Base-by-base conservation (phyloP, 176 grass and related monocot species). In the Cocos nucifera region DNA sequence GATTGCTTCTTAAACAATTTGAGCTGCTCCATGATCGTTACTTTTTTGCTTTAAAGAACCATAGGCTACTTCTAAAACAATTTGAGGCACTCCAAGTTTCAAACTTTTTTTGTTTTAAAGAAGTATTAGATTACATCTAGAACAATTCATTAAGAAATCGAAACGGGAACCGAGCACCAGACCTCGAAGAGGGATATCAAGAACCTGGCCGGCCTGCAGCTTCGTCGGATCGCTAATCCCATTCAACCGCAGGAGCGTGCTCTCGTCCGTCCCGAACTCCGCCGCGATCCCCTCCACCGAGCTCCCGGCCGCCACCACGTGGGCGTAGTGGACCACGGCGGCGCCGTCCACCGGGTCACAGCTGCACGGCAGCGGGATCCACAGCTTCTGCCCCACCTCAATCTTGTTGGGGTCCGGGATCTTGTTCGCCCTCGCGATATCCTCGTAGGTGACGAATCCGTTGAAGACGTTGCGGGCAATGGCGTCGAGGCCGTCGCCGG, bases 351-450 rank as follows among this genome's bases (percentile, higher is more conserved):
- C 79, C 24, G 71, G 68, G 79, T 98, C 93, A 72, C 93, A 98
- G 84, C 93, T 98, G 70, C 93, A 98, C 16, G 93, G 93, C 59
- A 98, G 70, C 32, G 93, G 93, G 64, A 98, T 80, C 81, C 82
- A 67, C 59, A 98, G 78, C 78, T 92, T 71, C 82, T 86, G 81
- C 0, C 82, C 87, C 15, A 83, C 76, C 19, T 69, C 53, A 30
- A 98, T 60, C 54, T 17, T 49, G 28, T 75, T 83, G 0, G 84
- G 76, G 73, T 98, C 84, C 17, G 87, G 79, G 15, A 98, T 76
- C 52, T 83, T 85, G 77, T 98, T 98, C 14, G 81, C 84, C 19
- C 68, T 69, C 52, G 84, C 87, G 82, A 98, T 89, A 69, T 98
- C 93, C 73, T 85, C 63, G 77, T 52, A 89, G 15, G 87, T 77